Percentiles rank a stretch among this genome's conserved stretches.
Evolutionary conservation across 139 green algal species (phyloP).

Genomic region (Mesotaenium endlicherianum): DNA sequence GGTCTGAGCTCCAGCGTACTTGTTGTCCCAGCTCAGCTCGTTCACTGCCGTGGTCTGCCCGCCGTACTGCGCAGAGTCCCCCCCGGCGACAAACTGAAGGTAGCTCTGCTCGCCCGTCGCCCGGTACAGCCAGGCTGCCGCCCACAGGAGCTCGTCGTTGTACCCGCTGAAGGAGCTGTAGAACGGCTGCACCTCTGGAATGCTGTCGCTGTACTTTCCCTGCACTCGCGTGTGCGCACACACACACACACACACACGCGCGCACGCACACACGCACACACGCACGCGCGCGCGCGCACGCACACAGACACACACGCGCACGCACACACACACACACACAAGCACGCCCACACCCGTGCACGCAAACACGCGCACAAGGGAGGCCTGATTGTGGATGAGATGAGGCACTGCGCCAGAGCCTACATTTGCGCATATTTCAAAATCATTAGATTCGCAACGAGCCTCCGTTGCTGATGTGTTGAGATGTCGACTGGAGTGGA

Average conservation of each 20-base stretch:
- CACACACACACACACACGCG: not conserved
- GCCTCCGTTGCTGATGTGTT: no score
- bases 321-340: not conserved
- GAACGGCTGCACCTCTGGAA: slow-evolving; percentile 2
- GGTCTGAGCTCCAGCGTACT: slow-evolving; percentile 28
- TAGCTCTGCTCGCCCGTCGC: slow-evolving; percentile 8
- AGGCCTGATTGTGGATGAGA: not conserved
- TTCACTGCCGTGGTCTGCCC: not conserved
- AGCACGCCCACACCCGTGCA: not conserved
- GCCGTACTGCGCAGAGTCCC: not conserved
- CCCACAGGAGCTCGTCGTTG: slow-evolving; percentile 42
- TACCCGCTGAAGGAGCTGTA: slow-evolving; percentile 27
- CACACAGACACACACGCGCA: not conserved
- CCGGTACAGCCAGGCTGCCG: slow-evolving; percentile 36
- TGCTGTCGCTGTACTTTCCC: slow-evolving; percentile 38
- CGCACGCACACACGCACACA: not conserved
- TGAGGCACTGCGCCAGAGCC: no score
- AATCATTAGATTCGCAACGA: not conserved
- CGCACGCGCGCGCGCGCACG: not conserved
- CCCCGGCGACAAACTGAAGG: not conserved
- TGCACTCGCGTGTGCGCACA: not conserved
- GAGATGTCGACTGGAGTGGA: no score
- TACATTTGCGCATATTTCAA: no score
- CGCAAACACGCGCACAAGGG: not conserved
- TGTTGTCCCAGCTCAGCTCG: slow-evolving; percentile 43